Evolutionary conservation across 2,329 filamentous ascomycete genomes (phyloP), one percentile per base, ranked within the genome.

Genomic region (Neofusicoccum parvum): DNA sequence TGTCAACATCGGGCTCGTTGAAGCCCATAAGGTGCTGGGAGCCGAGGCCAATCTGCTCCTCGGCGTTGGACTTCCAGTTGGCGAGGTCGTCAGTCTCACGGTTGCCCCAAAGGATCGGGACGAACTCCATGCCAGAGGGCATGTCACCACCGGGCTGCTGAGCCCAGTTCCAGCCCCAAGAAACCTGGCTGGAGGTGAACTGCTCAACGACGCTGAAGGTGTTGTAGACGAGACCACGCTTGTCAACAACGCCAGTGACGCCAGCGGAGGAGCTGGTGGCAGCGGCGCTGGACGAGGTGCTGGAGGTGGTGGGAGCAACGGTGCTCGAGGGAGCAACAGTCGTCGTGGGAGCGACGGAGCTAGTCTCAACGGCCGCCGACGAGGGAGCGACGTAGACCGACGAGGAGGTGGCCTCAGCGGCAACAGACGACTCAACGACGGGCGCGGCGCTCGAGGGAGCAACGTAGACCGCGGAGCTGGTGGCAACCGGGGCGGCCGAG

Each of bases 1-100:
- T 73, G 12, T 70, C 69, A 68, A 84, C 83, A 76, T 92, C 90
- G 51, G 87, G 87, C 82, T 92, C 89, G 83, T 92, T 92, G 85
- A 90, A 91, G 75, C 83, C 83, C 72, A 91, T 83, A 64, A 91
- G 76, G 70, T 83, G 81, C 68, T 81, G 84, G 69, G 84, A 79
- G 65, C 88, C 89, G 12, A 74, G 74, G 59, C 75, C 70, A 67
- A 90, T 83, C 67, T 86, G 85, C 15, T 76, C 73, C 62, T 82
- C 74, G 51, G 83, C 87, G 68, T 84, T 82, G 14, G 67, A 51
- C 37, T 72, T 70, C 87, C 88, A 92, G 71, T 72, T 74, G 63
- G 70, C 64, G 65, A 81, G 81, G 75, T 85, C 81, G 12, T 77
- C 75, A 10, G 72, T 65, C 12, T 70, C 69, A n/a, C 56, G 64